Base-by-base conservation (phyloP, 2,329 filamentous ascomycete species). In the Paraconiothyrium sp. region DNA sequence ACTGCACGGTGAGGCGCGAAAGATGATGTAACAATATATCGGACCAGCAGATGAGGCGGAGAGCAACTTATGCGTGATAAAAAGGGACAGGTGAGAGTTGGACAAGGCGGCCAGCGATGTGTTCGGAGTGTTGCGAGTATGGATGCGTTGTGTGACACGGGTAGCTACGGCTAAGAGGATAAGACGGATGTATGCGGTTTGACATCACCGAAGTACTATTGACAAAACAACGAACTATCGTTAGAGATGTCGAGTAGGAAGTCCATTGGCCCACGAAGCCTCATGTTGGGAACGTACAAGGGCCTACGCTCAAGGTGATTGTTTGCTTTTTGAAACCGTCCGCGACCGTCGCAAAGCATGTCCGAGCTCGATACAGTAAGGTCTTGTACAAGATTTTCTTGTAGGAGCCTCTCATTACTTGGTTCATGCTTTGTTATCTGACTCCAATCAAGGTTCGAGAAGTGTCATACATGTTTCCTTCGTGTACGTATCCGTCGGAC, bases 161-260 rank as follows among this genome's bases (percentile, higher is more conserved):
- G 27, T 58, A 58, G 47, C 46, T 44, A 35, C 54, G 51, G 54
- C 41, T 37, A 43, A 48, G 54, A 37, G 46, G 39, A 39, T 34
- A 37, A 43, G 14, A 27, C 27, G 22, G 35, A n/a, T 5, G 10
- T 37, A n/a, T 34, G 27, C 27, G 20, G 10, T 22, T 13, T 11
- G 11, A 24, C 43, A 20, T 22, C 43, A 8, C n/a, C 7, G 22
- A 24, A 10, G 43, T 46, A 46, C 20, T 4, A 30, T 32, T 32
- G 46, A 24, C 8, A 13, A 10, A 30, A 30, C 4, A 30, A 30
- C 27, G 6, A 6, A 30, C 4, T 30, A 6, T 30, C 6, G 27
- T 30, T 6, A 30, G 1, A 30, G 27, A 30, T 30, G 4, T 30
- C 27, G 27, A 30, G 27, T 30, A 30, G 27, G 27, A 30, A 30